phyloP scores from a whole-genome alignment of 1,284 basidiomycete genomes.

The Coniferiporia sulphurascens region DNA sequence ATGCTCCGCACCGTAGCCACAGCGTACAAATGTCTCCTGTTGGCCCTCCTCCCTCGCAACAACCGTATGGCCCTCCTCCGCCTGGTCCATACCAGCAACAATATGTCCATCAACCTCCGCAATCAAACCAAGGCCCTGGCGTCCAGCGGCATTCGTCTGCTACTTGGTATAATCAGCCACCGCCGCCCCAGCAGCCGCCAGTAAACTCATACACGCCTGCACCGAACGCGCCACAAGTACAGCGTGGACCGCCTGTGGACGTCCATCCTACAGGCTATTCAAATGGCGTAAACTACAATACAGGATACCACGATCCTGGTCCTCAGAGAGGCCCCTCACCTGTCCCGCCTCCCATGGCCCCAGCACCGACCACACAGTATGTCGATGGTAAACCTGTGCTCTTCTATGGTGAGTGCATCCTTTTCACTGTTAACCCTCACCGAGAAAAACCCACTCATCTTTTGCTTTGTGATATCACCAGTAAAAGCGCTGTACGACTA shows the following conservation, averaged over 20 bases:
- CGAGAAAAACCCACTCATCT: neutral
- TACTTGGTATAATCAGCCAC: slow-evolving; percentile 24
- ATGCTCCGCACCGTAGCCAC: slow-evolving; percentile 11
- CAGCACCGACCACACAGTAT: slow-evolving; percentile 59
- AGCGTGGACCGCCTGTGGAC: slow-evolving; percentile 9
- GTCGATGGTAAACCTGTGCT: slow-evolving; percentile 74
- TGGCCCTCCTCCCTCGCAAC: slow-evolving; percentile 11
- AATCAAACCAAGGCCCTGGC: slow-evolving; percentile 5
- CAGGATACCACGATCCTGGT: slow-evolving; percentile 16
- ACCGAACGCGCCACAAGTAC: slow-evolving; percentile 20
- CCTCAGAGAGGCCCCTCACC: slow-evolving; percentile 10
- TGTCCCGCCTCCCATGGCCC: slow-evolving; percentile 17
- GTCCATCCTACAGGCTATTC: slow-evolving; percentile 11
- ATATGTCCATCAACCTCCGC: slow-evolving; percentile 14
- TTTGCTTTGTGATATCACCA: slow-evolving; percentile 27
- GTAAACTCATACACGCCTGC: slow-evolving; percentile 26
- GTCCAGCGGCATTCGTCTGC: slow-evolving; percentile 8
- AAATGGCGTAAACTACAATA: slow-evolving; percentile 14
- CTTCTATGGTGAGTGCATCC: slow-evolving; percentile 69
- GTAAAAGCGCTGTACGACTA: slow-evolving; percentile 95
- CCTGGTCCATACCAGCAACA: slow-evolving; percentile 5
- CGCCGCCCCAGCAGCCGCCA: slow-evolving; percentile 29
- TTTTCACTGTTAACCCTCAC: slow-evolving; percentile 1
- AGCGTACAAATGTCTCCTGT: slow-evolving; percentile 14
- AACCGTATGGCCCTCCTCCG: slow-evolving; percentile 8